These are phyloP conservation scores for Pythium sukuiense DNA, from an alignment of 352 stramenopile genomes.

Conservation along the genomic window DNA sequence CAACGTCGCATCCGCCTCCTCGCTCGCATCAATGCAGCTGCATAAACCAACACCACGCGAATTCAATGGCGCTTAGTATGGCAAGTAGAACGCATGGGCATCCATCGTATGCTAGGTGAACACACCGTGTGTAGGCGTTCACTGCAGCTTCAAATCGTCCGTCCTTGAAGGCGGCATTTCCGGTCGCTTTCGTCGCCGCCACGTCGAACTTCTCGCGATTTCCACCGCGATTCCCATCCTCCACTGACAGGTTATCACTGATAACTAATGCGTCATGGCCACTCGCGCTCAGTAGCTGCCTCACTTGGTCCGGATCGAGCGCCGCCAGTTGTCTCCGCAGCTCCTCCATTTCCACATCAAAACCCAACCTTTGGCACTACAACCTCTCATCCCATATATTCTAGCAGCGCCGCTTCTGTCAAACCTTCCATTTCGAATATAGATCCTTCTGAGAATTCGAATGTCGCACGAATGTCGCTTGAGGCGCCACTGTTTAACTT, in stretches of 20 bases:
- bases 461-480: slow-evolving; percentile 34
- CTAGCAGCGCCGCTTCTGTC: not conserved
- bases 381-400: not conserved
- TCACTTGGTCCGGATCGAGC: slow-evolving; percentile 33
- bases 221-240: not conserved
- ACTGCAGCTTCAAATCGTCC: slow-evolving; percentile 38
- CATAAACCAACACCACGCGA: not conserved
- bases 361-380: not conserved
- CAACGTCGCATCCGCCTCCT: slow-evolving; percentile 34
- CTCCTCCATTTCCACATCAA: slow-evolving; percentile 28
- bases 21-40: slow-evolving; percentile 54
- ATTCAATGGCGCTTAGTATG: no score
- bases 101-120: not conserved
- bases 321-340: slow-evolving; percentile 33
- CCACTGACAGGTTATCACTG: not conserved
- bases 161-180: slow-evolving; percentile 55
- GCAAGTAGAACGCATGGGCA: no score
- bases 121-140: slow-evolving; percentile 41
- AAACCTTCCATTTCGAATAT: slow-evolving; percentile 3
- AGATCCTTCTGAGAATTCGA: slow-evolving; percentile 1
- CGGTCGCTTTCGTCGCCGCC: slow-evolving; percentile 40
- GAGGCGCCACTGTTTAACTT: slow-evolving; percentile 3
- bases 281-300: slow-evolving; percentile 30
- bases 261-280: slow-evolving; percentile 37
- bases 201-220: slow-evolving; percentile 11